Conservation (phyloP, 306 rosid genomes). For the Fagus crenata region DNA sequence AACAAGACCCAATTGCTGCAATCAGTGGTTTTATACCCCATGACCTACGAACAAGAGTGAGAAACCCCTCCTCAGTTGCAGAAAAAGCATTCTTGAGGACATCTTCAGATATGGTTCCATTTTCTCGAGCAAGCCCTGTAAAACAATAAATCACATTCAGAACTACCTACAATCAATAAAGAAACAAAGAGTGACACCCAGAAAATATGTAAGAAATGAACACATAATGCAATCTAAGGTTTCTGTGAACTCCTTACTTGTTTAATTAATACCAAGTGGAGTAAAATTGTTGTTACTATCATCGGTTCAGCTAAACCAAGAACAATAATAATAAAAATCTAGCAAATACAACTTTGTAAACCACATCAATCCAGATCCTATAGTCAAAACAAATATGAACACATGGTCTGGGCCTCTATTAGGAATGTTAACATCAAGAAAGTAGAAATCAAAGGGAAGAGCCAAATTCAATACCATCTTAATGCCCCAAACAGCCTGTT, state of each 20-base stretch:
- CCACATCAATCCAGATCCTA: constrained; percentile 16
- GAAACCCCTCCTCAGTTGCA: constrained; percentile 86
- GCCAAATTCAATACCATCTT: not conserved
- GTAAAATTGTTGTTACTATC: not conserved
- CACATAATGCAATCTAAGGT: not conserved
- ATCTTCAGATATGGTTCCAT: constrained; percentile 63
- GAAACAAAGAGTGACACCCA: constrained; percentile 2
- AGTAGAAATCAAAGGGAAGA: not conserved
- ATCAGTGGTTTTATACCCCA: constrained; percentile 70
- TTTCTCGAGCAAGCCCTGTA: constrained; percentile 70
- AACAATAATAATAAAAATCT: not conserved
- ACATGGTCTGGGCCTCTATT: constrained; percentile 1
- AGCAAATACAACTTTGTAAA: constrained; percentile 14
- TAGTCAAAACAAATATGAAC: constrained; percentile 11
- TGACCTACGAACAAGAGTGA: constrained; percentile 71
- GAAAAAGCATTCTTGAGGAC: constrained; percentile 64
- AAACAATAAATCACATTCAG: constrained; percentile 21
- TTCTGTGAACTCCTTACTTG: not conserved
- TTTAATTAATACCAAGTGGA: not conserved
- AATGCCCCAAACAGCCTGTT: constrained; percentile 5
- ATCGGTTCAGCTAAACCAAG: not conserved
- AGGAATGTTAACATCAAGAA: constrained; percentile 7
- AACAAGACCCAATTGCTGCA: constrained; percentile 87
- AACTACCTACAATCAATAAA: constrained; percentile 24
- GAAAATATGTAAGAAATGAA: not conserved